Base-by-base conservation (phyloP, 192 early-diverging fungal species). In the Chytriomyces sp. region DNA sequence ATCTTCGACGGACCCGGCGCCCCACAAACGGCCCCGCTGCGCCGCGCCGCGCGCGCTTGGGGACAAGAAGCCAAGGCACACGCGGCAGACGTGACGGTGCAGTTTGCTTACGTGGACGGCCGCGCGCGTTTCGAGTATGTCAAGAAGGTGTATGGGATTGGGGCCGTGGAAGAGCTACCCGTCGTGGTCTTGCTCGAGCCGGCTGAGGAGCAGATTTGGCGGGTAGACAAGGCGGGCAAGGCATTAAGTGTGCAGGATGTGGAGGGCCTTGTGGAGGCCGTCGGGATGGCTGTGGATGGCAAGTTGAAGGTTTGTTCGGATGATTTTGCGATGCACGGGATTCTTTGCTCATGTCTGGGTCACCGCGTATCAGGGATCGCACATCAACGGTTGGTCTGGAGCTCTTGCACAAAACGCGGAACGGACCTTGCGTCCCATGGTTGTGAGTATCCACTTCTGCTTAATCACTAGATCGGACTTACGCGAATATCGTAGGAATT, bases 1-100 rank as follows among this genome's bases (percentile, higher is more conserved):
- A 66, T 92, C 3, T 77, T 92, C 12, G 78, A 87, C 73, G 78
- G 19, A 37, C 17, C 7, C 17, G 17, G 12, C 34, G 70, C 4
- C n/a, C 19, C 36, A 28, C 8, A 59, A 44, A 34, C 66, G 4
- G 55, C 54, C 38, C 7, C 10, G 8, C 28, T 74, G 41, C 39
- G 73, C 7, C 19, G 17, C 6, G 55, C 54, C 4, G 73, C 73
- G 2, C 40, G 56, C 22, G 62, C 8, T 4, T 74, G 64, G 63
- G 31, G 31, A 10, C 53, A 6, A 17, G 22, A 10, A 1, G 14
- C 19, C 22, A 33, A 57, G 19, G 17, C 49, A 14, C 22, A 14
- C n/a, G 28, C 41, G 7, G 39, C 67, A 6, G 31, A 60, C 3
- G 59, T 19, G 8, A 71, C 14, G 1, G 64, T 74, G 7, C 22